phyloP scores from a whole-genome alignment of 768 basidiomycete species.

The Sutorius australiensis region DNA sequence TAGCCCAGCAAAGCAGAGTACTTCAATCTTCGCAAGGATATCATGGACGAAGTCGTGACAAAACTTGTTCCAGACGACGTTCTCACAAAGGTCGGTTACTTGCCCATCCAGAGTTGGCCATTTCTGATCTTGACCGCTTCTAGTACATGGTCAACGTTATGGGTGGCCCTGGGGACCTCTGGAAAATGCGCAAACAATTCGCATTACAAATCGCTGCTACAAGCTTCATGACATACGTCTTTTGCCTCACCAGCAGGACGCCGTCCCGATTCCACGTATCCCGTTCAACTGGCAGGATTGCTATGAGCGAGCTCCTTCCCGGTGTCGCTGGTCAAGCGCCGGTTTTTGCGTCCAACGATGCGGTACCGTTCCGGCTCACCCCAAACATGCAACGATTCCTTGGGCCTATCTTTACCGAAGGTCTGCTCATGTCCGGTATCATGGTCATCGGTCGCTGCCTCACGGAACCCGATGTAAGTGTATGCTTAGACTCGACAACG shows the following conservation, averaged over 20 bases:
- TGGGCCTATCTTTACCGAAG: constrained; percentile 85
- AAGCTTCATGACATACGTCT: constrained; percentile 88
- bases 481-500: neutral
- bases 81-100: constrained; percentile 61
- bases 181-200: constrained; percentile 98
- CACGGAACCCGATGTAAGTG: constrained; percentile 82
- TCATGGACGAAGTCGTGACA: constrained; percentile 79
- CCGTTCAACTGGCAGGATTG: constrained; percentile 82
- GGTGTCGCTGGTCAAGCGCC: constrained; percentile 50
- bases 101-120: neutral
- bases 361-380: constrained; percentile 95
- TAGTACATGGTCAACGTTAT: constrained; percentile 93
- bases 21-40: constrained; percentile 71
- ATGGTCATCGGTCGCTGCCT: constrained; percentile 90
- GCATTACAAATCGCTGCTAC: constrained; percentile 82
- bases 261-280: constrained; percentile 88
- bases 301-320: constrained; percentile 91
- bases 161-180: constrained; percentile 78
- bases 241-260: constrained; percentile 77
- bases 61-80: constrained; percentile 92
- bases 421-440: constrained; percentile 78
- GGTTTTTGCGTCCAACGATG: constrained; percentile 74
- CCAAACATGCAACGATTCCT: constrained; percentile 95
- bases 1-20: constrained; percentile 65
- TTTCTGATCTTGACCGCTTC: neutral